Percentiles rank a stretch among this genome's conserved stretches.
Conservation (phyloP, 2,329 filamentous ascomycete genomes). For the Aspergillus sp. region DNA sequence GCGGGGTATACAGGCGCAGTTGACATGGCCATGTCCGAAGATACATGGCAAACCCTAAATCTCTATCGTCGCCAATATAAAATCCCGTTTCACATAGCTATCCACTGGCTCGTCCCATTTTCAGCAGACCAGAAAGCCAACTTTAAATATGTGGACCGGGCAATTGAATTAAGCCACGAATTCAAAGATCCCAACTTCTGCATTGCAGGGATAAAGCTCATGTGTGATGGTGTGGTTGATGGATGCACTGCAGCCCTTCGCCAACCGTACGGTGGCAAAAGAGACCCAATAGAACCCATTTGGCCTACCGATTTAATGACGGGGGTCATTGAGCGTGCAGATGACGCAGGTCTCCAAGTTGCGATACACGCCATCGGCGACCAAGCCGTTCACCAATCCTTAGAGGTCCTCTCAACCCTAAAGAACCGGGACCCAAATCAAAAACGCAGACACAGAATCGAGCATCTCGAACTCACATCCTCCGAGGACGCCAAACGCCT, state of each 20-base stretch:
- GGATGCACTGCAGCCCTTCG: conserved; percentile 35
- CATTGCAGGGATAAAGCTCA: conserved; percentile 51
- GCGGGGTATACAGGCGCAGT: conserved; percentile 50
- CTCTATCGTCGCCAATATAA: conserved; percentile 30
- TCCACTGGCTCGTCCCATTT: conserved; percentile 50
- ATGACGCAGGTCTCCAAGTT: conserved; percentile 46
- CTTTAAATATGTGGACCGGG: conserved; percentile 46
- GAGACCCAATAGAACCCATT: conserved; percentile 39
- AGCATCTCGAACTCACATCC: conserved; percentile 52
- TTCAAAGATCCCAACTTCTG: conserved; percentile 47
- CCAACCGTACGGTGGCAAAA: conserved; percentile 33
- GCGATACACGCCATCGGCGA: conserved; percentile 55
- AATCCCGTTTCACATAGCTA: conserved; percentile 44
- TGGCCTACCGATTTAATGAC: conserved; percentile 44
- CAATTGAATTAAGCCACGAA: conserved; percentile 40
- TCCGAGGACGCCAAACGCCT: conserved; percentile 48
- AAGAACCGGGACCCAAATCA: background rate
- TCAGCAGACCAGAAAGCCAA: conserved; percentile 38
- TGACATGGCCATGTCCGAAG: conserved; percentile 55
- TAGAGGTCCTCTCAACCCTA: conserved; percentile 39
- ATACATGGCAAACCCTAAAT: conserved; percentile 45
- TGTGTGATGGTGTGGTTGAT: conserved; percentile 52
- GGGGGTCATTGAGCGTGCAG: conserved; percentile 45
- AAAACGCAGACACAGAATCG: conserved; percentile 48
- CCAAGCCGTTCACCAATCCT: conserved; percentile 44